These are phyloP conservation scores for Onygenales sp. DNA, from an alignment of 2,329 filamentous ascomycete species.

Conservation along the genomic window DNA sequence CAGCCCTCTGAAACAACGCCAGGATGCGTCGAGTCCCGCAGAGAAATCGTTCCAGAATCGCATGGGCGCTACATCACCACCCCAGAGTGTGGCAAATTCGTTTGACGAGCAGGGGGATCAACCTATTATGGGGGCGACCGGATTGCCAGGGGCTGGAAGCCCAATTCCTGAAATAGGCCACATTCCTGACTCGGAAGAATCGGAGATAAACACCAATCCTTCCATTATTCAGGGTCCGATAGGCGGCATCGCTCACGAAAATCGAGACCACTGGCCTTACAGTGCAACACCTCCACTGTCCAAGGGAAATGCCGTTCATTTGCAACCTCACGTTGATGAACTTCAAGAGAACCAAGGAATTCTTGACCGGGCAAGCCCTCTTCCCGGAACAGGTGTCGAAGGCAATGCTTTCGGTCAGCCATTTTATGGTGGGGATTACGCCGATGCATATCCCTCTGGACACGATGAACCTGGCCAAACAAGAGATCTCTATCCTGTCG, in stretches of 20 bases:
- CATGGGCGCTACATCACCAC: constrained; percentile 40
- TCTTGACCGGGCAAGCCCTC: constrained; percentile 41
- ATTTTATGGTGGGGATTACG: constrained; percentile 38
- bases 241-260: constrained; percentile 43
- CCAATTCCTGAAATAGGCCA: constrained; percentile 73
- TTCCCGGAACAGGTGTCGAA: constrained; percentile 42
- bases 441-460: constrained; percentile 6
- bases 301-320: constrained; percentile 26
- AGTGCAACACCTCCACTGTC: constrained; percentile 42
- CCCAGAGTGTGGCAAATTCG: constrained; percentile 45
- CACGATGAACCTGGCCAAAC: constrained; percentile 24
- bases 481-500: constrained; percentile 24
- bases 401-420: constrained; percentile 50
- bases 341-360: constrained; percentile 33
- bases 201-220: constrained; percentile 71
- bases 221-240: constrained; percentile 71
- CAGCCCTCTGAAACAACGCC: constrained; percentile 38
- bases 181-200: constrained; percentile 37
- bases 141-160: constrained; percentile 57
- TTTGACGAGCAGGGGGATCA: constrained; percentile 31
- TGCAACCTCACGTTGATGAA: constrained; percentile 31
- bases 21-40: constrained; percentile 27
- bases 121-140: constrained; percentile 57
- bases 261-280: constrained; percentile 46
- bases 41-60: constrained; percentile 30